phyloP scores from a whole-genome alignment of 768 basidiomycete species.

The Artomyces pyxidatus region DNA sequence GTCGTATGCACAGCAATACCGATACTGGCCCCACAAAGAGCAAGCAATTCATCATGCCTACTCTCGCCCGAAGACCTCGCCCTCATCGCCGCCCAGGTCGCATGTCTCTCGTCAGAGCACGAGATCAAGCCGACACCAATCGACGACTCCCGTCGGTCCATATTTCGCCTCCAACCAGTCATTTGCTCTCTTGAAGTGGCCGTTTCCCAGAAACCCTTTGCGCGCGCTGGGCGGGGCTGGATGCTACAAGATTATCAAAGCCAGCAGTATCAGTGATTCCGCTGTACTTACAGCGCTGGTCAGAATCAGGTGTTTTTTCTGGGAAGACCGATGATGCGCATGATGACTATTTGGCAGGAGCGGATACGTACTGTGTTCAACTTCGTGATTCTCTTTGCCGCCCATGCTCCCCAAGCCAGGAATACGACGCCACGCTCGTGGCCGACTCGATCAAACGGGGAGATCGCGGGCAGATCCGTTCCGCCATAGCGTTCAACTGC shows the following conservation, averaged over 20 bases:
- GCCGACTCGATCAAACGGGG: conserved; percentile 33
- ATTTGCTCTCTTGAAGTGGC: conserved; percentile 83
- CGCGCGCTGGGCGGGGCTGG: conserved; percentile 76
- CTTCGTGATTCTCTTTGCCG: conserved; percentile 73
- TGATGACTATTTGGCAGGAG: neutral
- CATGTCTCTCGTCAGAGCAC: conserved; percentile 17
- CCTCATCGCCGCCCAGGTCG: too few relatives aligned
- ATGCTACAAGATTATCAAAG: conserved; percentile 46
- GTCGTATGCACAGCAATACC: too few relatives aligned
- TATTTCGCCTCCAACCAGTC: conserved; percentile 79
- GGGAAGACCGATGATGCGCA: conserved; percentile 1
- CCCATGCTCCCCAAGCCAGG: conserved; percentile 87
- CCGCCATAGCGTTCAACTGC: conserved; percentile 72
- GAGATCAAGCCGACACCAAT: conserved; percentile 53
- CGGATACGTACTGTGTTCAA: conserved; percentile 59
- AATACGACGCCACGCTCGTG: conserved; percentile 73
- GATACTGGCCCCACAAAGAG: too few relatives aligned
- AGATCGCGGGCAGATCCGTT: conserved; percentile 44
- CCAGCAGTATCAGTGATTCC: conserved; percentile 1
- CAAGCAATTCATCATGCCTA: too few relatives aligned
- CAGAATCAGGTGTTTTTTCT: conserved; percentile 78
- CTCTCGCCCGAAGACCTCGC: too few relatives aligned
- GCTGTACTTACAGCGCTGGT: conserved; percentile 59
- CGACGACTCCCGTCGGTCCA: conserved; percentile 59
- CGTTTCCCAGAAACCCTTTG: conserved; percentile 80